Evolutionary conservation across 2,329 filamentous ascomycete species (phyloP), one percentile per base, ranked within the genome.

Genomic region (Basipetospora chlamydospora): DNA sequence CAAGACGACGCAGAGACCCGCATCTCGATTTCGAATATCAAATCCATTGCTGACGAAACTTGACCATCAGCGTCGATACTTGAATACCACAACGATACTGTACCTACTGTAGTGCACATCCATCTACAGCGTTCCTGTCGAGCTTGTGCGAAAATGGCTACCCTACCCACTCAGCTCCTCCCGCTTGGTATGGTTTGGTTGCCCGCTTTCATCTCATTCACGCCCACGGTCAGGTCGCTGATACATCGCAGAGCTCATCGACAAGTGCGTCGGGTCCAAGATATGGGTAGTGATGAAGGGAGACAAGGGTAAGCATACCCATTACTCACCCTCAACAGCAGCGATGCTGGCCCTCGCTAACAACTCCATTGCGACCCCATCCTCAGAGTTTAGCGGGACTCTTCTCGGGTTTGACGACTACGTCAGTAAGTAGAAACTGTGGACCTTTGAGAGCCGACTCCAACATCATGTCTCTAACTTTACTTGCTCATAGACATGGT

Each of bases 241-340:
- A 31, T 33, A 15, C n/a, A 16, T 33, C 22, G 17, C 52, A 94
- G 90, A 98, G 62, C 76, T 98, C 55, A 96, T 98, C 59, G 90
- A 98, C 67, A 95, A 95, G 62, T 98, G 90, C 56, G 87, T 98
- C 46, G 90, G 90, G 43, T 96, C 87, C 38, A 81, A 80, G 50
- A 96, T 98, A 58, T 95, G 88, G 87, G 87, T 98, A 44, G 77
- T 98, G 50, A 98, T 98, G 90, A 98, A 98, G 63, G 85, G 87
- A 46, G 90, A 96, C 56, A 96, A 95, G 67, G 90, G 90, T 93
- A 61, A 25, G 56, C 35, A 5, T 34, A 23, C 35, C 34, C 28
- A 18, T 4, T 28, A 35, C 22, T 7, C n/a, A 20, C 29, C 35
- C 10, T 37, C 25, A 12, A 12, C 28, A 30, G 22, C 16, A 22